A percentile compares a stretch with the other conserved stretches of the same genome.
Evolutionary conservation across 176 grass and related monocot genomes (phyloP).

Genomic region (Areca catechu): DNA sequence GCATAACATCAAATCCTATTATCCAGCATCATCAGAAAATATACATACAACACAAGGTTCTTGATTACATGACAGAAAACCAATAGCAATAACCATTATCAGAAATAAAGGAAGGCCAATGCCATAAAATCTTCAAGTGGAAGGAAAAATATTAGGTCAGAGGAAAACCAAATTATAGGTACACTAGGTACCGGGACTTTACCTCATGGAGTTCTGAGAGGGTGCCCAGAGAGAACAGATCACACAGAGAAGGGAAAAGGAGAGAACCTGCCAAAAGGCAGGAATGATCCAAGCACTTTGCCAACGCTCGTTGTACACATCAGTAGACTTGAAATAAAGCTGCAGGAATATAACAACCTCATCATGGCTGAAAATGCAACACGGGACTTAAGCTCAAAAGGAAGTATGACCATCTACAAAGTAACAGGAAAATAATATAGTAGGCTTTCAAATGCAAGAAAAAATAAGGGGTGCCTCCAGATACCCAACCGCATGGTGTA

Average conservation of each 20-base stretch:
- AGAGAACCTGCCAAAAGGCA: constrained; percentile 13
- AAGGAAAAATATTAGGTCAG: not conserved
- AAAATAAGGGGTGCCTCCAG: no score
- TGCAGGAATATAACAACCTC: not conserved
- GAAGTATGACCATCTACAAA: no score
- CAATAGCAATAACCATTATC: no score
- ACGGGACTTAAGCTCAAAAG: no score
- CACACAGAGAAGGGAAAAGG: constrained; percentile 8
- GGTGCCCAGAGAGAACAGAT: constrained; percentile 13
- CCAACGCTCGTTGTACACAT: constrained; percentile 1
- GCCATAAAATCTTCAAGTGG: not conserved
- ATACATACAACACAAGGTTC: no score
- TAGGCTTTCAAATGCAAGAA: no score
- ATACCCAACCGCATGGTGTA: no score
- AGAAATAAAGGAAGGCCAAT: not conserved
- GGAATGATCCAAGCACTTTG: constrained; percentile 6
- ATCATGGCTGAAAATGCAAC: not conserved
- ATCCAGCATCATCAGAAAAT: no score
- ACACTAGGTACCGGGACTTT: not conserved
- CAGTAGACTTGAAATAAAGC: constrained; percentile 9
- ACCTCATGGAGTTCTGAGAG: constrained; percentile 12
- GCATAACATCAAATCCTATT: no score
- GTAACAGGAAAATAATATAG: no score
- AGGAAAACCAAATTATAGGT: no score
- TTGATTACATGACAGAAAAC: no score